Conservation (phyloP, 805 yeast genomes). For the Lachancea sp. region DNA sequence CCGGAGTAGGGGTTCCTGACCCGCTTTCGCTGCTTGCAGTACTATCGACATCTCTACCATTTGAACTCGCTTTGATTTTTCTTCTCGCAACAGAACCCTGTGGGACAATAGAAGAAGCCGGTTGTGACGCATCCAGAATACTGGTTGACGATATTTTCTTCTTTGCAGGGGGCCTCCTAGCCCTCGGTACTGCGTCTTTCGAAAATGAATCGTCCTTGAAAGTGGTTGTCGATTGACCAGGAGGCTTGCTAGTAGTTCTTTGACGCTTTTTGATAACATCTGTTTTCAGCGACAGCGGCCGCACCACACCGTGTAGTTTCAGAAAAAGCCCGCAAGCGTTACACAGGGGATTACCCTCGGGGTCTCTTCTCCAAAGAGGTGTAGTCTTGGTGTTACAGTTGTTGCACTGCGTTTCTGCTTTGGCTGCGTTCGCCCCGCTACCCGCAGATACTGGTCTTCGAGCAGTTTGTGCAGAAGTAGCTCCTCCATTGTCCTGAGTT, state of each 20-base stretch:
- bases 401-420: slow-evolving; percentile 47
- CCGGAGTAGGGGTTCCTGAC: slow-evolving; percentile 9
- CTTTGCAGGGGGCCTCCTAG: slow-evolving; percentile 3
- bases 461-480: neutral
- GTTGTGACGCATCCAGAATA: neutral
- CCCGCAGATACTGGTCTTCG: slow-evolving; percentile 3
- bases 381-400: slow-evolving; percentile 88
- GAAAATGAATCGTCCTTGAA: neutral
- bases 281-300: slow-evolving; percentile 84
- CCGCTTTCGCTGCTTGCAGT: slow-evolving; percentile 8
- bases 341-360: slow-evolving; percentile 84
- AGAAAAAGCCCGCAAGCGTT: slow-evolving; percentile 92
- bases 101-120: neutral
- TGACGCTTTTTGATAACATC: slow-evolving; percentile 89
- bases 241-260: slow-evolving; percentile 36
- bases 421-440: slow-evolving; percentile 3
- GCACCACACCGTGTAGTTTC: slow-evolving; percentile 85
- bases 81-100: slow-evolving; percentile 4
- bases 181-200: slow-evolving; percentile 1
- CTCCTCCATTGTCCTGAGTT: slow-evolving; percentile 1
- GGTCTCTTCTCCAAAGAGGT: slow-evolving; percentile 89
- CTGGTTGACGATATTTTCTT: slow-evolving; percentile 1
- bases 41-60: neutral
- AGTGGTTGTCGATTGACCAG: slow-evolving; percentile 1
- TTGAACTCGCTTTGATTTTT: neutral